A percentile compares a stretch with the other conserved stretches of the same genome.
Evolutionary conservation across 768 basidiomycete species (phyloP).

Genomic region (Pleurotus tuoliensis): DNA sequence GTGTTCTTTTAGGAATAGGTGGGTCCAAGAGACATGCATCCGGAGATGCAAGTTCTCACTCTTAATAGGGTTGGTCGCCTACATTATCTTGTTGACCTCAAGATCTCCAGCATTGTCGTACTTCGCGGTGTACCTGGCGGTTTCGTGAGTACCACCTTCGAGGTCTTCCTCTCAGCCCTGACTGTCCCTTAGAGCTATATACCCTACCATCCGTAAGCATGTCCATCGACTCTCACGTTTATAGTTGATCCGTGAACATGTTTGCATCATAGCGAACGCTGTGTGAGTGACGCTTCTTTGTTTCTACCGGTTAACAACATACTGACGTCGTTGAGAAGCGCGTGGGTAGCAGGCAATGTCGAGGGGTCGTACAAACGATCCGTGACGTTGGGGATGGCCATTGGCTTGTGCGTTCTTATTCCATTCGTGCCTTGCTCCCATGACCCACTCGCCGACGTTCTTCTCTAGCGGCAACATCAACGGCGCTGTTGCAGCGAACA

Average conservation of each 20-base stretch:
- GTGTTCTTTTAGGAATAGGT: conserved; percentile 25
- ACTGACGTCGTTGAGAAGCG: conserved; percentile 30
- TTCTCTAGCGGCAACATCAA: conserved; percentile 55
- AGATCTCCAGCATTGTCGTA: conserved; percentile 62
- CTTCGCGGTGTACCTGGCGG: conserved; percentile 68
- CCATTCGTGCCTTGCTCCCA: not conserved
- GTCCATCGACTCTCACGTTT: not conserved
- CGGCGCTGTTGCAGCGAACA: conserved; percentile 63
- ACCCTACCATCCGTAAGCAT: conserved; percentile 46
- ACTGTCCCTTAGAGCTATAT: conserved; percentile 35
- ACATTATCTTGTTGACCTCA: conserved; percentile 64
- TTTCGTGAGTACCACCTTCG: conserved; percentile 46
- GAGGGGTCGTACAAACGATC: conserved; percentile 76
- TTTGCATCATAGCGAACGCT: conserved; percentile 34
- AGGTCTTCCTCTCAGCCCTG: not conserved
- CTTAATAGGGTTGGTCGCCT: conserved; percentile 45
- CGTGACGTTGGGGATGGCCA: conserved; percentile 66
- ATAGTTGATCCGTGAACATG: no score
- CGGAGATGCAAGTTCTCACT: not conserved
- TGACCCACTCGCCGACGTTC: not conserved
- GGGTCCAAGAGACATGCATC: not conserved
- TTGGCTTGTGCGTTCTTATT: conserved; percentile 35
- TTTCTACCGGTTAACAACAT: not conserved
- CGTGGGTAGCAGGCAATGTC: conserved; percentile 70
- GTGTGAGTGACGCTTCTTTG: conserved; percentile 33